A percentile compares a stretch with the other conserved stretches of the same genome.
These are phyloP conservation scores for Novymonas esmeraldas DNA, from an alignment of 208 protist genomes.

Conservation along the genomic window DNA sequence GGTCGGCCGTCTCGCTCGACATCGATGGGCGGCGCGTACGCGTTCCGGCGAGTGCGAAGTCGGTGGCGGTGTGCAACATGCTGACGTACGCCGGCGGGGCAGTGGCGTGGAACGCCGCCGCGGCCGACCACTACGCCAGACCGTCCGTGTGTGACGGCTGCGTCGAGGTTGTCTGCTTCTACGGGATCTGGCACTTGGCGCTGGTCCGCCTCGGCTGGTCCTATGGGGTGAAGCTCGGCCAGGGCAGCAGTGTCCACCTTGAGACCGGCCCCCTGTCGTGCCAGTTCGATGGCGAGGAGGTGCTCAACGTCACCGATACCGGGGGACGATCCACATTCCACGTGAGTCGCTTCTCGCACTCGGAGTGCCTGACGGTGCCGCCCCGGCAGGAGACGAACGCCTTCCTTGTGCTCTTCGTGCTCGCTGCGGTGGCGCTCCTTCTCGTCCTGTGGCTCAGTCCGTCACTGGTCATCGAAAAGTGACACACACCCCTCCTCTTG, in stretches of 20 bases:
- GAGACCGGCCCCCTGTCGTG: slow-evolving; percentile 23
- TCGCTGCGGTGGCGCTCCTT: not conserved
- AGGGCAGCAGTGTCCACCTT: slow-evolving; percentile 42
- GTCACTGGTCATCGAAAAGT: too few species aligned
- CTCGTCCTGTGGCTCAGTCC: not conserved
- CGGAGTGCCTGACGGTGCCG: slow-evolving; percentile 19
- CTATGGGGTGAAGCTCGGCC: slow-evolving; percentile 52
- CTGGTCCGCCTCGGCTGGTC: slow-evolving; percentile 46
- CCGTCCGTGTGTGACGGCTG: slow-evolving; percentile 46
- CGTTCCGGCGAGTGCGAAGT: slow-evolving; percentile 49
- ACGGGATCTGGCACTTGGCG: slow-evolving; percentile 62
- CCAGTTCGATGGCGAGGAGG: slow-evolving; percentile 66
- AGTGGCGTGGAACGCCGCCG: slow-evolving; percentile 42
- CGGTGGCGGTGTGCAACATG: slow-evolving; percentile 62
- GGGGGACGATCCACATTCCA: slow-evolving; percentile 1
- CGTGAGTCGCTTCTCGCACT: slow-evolving; percentile 11
- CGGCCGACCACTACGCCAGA: slow-evolving; percentile 13
- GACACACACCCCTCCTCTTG: too few species aligned
- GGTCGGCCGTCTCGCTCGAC: slow-evolving; percentile 7
- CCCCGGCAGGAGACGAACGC: slow-evolving; percentile 15
- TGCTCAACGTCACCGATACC: not conserved
- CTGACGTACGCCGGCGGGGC: slow-evolving; percentile 60
- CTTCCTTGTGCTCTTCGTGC: not conserved
- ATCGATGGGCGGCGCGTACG: slow-evolving; percentile 37
- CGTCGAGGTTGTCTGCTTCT: slow-evolving; percentile 49